These are phyloP conservation scores for Hymenoscyphus occultus DNA, from an alignment of 2,329 filamentous ascomycete genomes.

Conservation along the genomic window DNA sequence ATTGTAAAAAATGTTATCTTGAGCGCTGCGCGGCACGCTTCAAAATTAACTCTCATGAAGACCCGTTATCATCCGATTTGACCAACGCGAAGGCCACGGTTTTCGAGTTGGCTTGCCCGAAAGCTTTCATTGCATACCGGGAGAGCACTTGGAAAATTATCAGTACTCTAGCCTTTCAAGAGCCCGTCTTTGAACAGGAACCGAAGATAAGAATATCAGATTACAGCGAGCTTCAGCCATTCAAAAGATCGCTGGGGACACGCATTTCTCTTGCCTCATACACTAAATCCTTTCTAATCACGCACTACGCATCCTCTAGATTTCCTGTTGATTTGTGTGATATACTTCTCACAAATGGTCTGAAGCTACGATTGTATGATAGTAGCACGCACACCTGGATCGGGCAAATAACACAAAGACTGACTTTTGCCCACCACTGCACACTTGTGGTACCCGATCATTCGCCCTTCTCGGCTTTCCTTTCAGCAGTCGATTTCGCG, in stretches of 20 bases:
- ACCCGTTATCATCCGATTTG: constrained; percentile 44
- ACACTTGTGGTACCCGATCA: constrained; percentile 36
- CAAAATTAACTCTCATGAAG: constrained; percentile 47
- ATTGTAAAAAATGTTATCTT: constrained; percentile 23
- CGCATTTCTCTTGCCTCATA: constrained; percentile 34
- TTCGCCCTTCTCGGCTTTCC: constrained; percentile 31
- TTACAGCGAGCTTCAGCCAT: constrained; percentile 22
- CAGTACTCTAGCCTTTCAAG: constrained; percentile 36
- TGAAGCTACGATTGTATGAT: constrained; percentile 35
- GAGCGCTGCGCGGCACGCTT: constrained; percentile 39
- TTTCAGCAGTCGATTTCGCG: constrained; percentile 22
- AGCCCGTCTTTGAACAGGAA: not conserved
- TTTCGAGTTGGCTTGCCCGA: constrained; percentile 51
- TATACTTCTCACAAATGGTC: constrained; percentile 33
- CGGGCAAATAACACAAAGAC: not conserved
- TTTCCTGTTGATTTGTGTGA: constrained; percentile 31
- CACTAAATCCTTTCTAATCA: constrained; percentile 35
- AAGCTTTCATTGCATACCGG: constrained; percentile 47
- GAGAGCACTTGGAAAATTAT: constrained; percentile 51
- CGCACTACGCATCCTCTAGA: constrained; percentile 34
- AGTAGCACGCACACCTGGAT: constrained; percentile 17
- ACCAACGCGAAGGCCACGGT: constrained; percentile 43
- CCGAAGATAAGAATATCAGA: constrained; percentile 19
- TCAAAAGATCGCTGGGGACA: not conserved
- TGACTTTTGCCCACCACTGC: constrained; percentile 37